Percentiles rank a stretch among this genome's conserved stretches.
These are phyloP conservation scores for Penicillium subrubescens DNA, from an alignment of 495 filamentous ascomycete genomes.

Conservation along the genomic window DNA sequence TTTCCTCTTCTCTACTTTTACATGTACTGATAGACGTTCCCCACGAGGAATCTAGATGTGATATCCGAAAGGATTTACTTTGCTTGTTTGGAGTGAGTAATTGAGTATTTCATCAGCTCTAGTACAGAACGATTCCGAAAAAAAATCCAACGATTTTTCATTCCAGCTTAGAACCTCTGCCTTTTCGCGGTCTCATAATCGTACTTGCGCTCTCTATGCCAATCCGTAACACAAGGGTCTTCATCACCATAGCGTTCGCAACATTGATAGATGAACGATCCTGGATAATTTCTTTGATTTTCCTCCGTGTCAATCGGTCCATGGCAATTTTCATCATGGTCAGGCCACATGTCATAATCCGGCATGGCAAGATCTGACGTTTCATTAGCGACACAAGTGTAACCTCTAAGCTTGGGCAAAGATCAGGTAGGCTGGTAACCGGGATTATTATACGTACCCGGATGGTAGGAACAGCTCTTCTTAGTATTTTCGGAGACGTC, in stretches of 20 bases:
- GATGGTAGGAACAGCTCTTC: neutral
- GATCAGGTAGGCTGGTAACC: no score
- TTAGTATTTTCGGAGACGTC: neutral
- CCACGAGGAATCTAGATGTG: conserved; percentile 32
- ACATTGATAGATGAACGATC: neutral
- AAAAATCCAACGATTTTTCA: neutral
- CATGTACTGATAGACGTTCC: conserved; percentile 38
- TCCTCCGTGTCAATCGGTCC: neutral
- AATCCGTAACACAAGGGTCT: neutral
- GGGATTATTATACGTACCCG: no score
- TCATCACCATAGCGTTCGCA: neutral
- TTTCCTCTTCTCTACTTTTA: conserved; percentile 20
- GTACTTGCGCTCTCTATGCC: neutral
- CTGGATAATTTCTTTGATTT: neutral
- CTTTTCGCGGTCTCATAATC: neutral
- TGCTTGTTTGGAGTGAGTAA: neutral
- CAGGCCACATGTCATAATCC: neutral
- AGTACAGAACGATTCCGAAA: neutral
- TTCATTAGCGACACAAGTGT: neutral
- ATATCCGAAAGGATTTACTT: conserved; percentile 15
- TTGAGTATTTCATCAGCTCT: no score
- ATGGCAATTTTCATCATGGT: neutral
- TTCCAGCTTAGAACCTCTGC: neutral
- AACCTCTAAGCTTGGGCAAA: no score
- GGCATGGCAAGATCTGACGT: neutral